Evolutionary conservation across 2,329 filamentous ascomycete genomes (phyloP), one percentile per base, ranked within the genome.

Genomic region (Hypoxylon sp.): DNA sequence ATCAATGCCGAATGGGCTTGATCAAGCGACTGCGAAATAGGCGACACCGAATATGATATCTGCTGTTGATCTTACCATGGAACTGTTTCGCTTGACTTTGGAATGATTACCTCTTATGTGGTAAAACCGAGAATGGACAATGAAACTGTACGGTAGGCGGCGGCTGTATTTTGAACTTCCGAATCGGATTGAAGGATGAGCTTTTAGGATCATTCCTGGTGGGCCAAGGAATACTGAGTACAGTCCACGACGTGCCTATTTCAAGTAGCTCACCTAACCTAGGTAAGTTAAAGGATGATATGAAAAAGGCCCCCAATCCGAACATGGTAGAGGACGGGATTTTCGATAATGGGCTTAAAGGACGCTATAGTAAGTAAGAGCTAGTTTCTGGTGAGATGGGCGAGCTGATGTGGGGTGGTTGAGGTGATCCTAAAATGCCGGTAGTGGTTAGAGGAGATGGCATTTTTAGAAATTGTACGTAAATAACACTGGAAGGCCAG

Each of bases 381-480:
- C n/a, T n/a, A n/a, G n/a, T n/a, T n/a, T n/a, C n/a, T n/a, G n/a
- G n/a, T n/a, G n/a, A n/a, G n/a, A n/a, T n/a, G n/a, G n/a, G n/a
- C n/a, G n/a, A n/a, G n/a, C n/a, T n/a, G n/a, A n/a, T n/a, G n/a
- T n/a, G n/a, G n/a, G n/a, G n/a, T n/a, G n/a, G n/a, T n/a, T n/a
- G n/a, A n/a, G n/a, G n/a, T n/a, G n/a, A n/a, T n/a, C n/a, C n/a
- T n/a, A n/a, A n/a, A n/a, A n/a, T n/a, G n/a, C n/a, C n/a, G n/a
- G n/a, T n/a, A n/a, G n/a, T n/a, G n/a, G 26, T 37, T 34, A 9
- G 21, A 2, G 19, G 23, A 19, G 19, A 34, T 38, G n/a, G 27
- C 40, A 44, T 34, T 26, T 38, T 44, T 44, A 51, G 47, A 43
- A 50, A 27, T 29, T 32, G 15, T 17, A 20, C n/a, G n/a, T 38